A percentile compares a stretch with the other conserved stretches of the same genome.
These are phyloP conservation scores for Ogataea paraovalis DNA, from an alignment of 805 yeast species.

Conservation along the genomic window DNA sequence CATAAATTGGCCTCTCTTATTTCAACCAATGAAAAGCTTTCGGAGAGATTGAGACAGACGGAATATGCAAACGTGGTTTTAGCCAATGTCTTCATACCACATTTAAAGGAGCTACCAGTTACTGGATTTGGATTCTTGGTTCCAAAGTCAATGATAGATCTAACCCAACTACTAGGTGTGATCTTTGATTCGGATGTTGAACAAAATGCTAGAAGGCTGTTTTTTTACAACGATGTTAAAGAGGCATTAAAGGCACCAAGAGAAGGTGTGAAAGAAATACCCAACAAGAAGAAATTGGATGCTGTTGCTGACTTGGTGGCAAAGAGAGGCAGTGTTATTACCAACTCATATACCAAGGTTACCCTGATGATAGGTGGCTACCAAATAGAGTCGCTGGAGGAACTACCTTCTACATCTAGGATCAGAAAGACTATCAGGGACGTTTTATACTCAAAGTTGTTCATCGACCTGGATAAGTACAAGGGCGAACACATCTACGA, in stretches of 20 bases:
- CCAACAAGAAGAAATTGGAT: constrained; percentile 7
- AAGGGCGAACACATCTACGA: constrained; percentile 24
- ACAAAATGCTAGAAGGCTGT: constrained; percentile 36
- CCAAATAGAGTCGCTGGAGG: constrained; percentile 13
- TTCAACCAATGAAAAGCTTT: constrained; percentile 6
- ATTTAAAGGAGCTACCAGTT: constrained; percentile 34
- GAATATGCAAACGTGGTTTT: constrained; percentile 53
- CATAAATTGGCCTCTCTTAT: constrained; percentile 35
- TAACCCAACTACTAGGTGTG: constrained; percentile 69
- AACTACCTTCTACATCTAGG: constrained; percentile 20
- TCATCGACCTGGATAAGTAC: constrained; percentile 16
- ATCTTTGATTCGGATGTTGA: constrained; percentile 89
- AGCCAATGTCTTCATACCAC: constrained; percentile 62
- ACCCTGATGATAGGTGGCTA: constrained; percentile 91
- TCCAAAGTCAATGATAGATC: constrained; percentile 47
- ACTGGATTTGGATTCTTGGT: constrained; percentile 86
- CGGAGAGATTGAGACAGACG: constrained; percentile 17
- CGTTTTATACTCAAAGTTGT: constrained; percentile 17
- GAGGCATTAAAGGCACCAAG: constrained; percentile 7
- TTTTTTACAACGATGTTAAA: constrained; percentile 19
- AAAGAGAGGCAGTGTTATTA: constrained; percentile 13
- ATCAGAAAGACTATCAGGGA: constrained; percentile 21
- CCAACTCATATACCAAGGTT: constrained; percentile 54
- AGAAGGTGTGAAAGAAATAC: neutral
- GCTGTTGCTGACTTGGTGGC: constrained; percentile 16